These are phyloP conservation scores for Geotrichum citri-aurantii DNA, from an alignment of 1,139 yeast species.

Conservation along the genomic window DNA sequence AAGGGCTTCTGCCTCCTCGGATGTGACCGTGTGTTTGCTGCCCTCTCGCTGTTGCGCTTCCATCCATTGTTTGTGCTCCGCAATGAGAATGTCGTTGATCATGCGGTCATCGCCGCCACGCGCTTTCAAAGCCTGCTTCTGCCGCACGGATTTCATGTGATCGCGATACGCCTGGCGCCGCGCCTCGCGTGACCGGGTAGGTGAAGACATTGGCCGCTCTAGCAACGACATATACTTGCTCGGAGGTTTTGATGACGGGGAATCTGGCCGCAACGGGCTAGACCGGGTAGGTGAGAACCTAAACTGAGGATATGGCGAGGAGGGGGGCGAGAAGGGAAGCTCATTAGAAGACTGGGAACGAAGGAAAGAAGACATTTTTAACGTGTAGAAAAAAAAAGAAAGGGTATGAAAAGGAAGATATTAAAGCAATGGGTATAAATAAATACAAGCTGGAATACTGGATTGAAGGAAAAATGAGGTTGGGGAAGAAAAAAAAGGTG, in stretches of 20 bases:
- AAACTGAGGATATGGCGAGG: conserved; percentile 4
- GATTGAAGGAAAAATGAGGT: not conserved
- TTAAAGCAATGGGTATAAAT: too few relatives aligned
- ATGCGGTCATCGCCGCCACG: conserved; percentile 13
- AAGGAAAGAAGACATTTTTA: conserved; percentile 4
- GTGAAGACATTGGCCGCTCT: conserved; percentile 12
- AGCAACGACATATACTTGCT: conserved; percentile 3
- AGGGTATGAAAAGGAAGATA: too few relatives aligned
- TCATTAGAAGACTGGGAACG: not conserved
- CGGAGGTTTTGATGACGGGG: conserved; percentile 4
- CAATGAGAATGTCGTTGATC: not conserved
- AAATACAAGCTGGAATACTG: too few relatives aligned
- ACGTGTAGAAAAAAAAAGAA: not conserved
- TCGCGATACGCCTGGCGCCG: conserved; percentile 12
- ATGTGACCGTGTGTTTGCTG: not conserved
- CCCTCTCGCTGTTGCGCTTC: conserved; percentile 3
- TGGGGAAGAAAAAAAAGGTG: not conserved
- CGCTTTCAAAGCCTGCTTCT: conserved; percentile 5
- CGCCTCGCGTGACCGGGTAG: conserved; percentile 5
- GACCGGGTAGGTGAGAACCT: not conserved
- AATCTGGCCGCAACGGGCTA: not conserved
- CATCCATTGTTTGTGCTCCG: conserved; percentile 12
- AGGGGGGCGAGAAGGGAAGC: conserved; percentile 7
- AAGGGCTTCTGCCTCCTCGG: conserved; percentile 9
- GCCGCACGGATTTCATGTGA: conserved; percentile 5